Evolutionary conservation across 495 filamentous ascomycete species (phyloP).

Genomic region (Penicillium macrosclerotiorum): DNA sequence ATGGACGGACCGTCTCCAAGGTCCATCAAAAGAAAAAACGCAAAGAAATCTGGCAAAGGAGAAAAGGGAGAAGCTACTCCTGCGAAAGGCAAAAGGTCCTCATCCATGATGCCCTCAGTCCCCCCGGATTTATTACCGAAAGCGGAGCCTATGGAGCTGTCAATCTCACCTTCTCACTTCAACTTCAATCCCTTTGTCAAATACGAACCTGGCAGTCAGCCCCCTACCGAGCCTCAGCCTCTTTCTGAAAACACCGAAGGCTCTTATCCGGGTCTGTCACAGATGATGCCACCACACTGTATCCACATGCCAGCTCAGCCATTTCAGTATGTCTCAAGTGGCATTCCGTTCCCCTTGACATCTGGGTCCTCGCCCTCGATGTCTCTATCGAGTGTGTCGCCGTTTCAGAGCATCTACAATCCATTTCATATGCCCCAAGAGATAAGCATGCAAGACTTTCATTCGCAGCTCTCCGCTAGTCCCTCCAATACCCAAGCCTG

Average conservation of each 20-base stretch:
- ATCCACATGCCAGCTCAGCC: not conserved
- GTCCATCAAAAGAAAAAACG: conserved; percentile 10
- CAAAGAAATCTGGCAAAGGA: conserved; percentile 15
- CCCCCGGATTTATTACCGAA: not conserved
- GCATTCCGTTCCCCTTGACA: not conserved
- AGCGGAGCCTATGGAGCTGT: not conserved
- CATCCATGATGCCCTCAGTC: not conserved
- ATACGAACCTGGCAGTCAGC: conserved; percentile 1
- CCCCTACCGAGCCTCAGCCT: not conserved
- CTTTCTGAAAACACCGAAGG: too few relatives aligned
- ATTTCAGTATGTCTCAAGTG: not conserved
- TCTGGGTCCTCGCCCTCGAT: not conserved
- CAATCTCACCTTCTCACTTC: not conserved
- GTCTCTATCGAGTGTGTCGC: not conserved
- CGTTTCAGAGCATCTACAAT: not conserved
- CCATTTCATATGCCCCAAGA: not conserved
- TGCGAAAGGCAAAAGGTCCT: not conserved
- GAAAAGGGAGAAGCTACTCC: not conserved
- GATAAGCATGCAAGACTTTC: not conserved
- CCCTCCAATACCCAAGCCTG: not conserved
- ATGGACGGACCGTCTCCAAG: conserved; percentile 49
- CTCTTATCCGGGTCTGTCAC: not conserved
- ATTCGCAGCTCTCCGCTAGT: not conserved
- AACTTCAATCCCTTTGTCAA: conserved; percentile 13
- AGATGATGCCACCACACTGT: not conserved